Conservation (phyloP, 1,284 basidiomycete species). For the Chalciporus sp. region DNA sequence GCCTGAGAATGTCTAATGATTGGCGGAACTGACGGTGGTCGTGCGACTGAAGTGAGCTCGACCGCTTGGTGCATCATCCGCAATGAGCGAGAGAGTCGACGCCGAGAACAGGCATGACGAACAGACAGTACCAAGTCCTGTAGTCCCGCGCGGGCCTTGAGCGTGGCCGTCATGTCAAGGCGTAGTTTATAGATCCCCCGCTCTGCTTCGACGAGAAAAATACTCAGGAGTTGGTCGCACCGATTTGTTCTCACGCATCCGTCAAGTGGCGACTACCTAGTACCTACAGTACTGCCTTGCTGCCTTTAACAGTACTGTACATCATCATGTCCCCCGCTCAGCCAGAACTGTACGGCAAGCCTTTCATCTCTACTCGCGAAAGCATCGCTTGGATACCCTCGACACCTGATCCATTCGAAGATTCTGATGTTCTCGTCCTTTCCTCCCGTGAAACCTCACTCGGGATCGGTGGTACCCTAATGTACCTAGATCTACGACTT, state of each 20-base stretch:
- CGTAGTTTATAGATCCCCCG: not conserved
- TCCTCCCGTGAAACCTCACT: slow-evolving; percentile 28
- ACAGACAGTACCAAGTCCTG: slow-evolving; percentile 1
- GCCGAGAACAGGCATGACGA: slow-evolving; percentile 2
- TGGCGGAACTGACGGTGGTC: not conserved
- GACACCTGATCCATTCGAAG: slow-evolving; percentile 20
- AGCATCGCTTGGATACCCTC: slow-evolving; percentile 27
- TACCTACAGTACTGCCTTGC: too few relatives aligned
- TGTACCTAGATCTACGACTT: slow-evolving; percentile 32
- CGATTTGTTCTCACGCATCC: not conserved
- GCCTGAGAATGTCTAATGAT: not conserved
- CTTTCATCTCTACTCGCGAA: slow-evolving; percentile 26
- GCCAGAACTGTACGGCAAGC: slow-evolving; percentile 18
- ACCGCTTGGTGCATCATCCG: slow-evolving; percentile 29
- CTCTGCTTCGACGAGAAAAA: too few relatives aligned
- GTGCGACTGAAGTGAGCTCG: not conserved
- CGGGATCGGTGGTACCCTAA: slow-evolving; percentile 14
- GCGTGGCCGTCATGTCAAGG: not conserved
- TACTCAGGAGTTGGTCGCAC: not conserved
- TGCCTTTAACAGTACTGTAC: not conserved
- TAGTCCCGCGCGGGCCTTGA: slow-evolving; percentile 8
- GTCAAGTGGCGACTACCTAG: too few relatives aligned
- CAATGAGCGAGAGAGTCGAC: slow-evolving; percentile 2
- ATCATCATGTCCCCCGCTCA: not conserved
- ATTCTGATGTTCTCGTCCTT: slow-evolving; percentile 31